A percentile compares a stretch with the other conserved stretches of the same genome.
Evolutionary conservation across 2,329 filamentous ascomycete species (phyloP).

Genomic region (Epichloe sibirici): DNA sequence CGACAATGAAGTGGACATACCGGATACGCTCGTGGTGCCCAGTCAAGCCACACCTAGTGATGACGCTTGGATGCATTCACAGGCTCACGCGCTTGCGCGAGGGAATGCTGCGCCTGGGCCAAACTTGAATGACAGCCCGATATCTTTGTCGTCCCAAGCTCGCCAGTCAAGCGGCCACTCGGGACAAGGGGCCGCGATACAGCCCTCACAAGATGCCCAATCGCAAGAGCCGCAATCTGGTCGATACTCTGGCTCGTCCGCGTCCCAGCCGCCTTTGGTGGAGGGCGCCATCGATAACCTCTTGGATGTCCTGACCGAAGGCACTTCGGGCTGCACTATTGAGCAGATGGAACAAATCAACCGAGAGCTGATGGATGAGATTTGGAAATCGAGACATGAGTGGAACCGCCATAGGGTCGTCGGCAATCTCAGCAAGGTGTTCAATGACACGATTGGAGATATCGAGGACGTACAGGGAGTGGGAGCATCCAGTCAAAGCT

Average conservation of each 20-base stretch:
- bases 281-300: slow-evolving; percentile 43
- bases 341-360: slow-evolving; percentile 95
- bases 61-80: slow-evolving; percentile 45
- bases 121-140: slow-evolving; percentile 22
- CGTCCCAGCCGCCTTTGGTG: slow-evolving; percentile 33
- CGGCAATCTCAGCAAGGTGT: slow-evolving; percentile 49
- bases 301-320: slow-evolving; percentile 48
- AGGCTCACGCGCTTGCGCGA: slow-evolving; percentile 38
- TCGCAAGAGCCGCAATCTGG: slow-evolving; percentile 8
- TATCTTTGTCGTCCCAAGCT: slow-evolving; percentile 24
- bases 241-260: slow-evolving; percentile 23
- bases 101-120: slow-evolving; percentile 19
- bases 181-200: slow-evolving; percentile 19
- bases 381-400: slow-evolving; percentile 69
- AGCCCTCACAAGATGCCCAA: slow-evolving; percentile 21
- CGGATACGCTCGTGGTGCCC: slow-evolving; percentile 38
- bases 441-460: slow-evolving; percentile 62
- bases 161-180: slow-evolving; percentile 14
- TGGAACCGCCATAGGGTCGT: slow-evolving; percentile 75
- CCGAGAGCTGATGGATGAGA: slow-evolving; percentile 75
- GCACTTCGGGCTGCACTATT: slow-evolving; percentile 68
- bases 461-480: slow-evolving; percentile 45
- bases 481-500: slow-evolving; percentile 30
- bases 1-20: slow-evolving; percentile 29
- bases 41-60: slow-evolving; percentile 40